A percentile compares a stretch with the other conserved stretches of the same genome.
phyloP scores from a whole-genome alignment of 345 rosid species.

The Eucalyptus melliodora region DNA sequence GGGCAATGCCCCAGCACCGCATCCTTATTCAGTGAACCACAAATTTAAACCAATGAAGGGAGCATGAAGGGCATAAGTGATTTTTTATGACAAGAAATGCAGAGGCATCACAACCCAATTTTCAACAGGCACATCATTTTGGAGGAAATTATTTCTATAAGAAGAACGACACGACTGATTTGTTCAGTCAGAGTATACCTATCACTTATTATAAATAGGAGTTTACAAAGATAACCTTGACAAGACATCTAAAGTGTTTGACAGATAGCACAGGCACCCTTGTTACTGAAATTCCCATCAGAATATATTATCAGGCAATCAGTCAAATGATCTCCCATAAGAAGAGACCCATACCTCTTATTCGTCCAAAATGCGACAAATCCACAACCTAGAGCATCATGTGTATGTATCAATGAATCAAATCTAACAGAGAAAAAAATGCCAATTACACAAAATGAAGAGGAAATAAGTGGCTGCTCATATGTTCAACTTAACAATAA shows the following conservation, averaged over 20 bases:
- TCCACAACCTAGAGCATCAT: constrained; percentile 46
- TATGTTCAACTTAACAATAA: not conserved
- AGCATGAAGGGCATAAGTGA: not conserved
- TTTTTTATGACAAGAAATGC: not conserved
- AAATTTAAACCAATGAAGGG: not conserved
- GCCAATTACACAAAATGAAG: not conserved
- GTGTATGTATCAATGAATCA: not conserved
- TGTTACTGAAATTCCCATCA: not conserved
- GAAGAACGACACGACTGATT: accelerated
- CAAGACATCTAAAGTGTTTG: not conserved
- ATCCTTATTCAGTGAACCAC: not conserved
- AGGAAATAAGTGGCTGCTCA: not conserved
- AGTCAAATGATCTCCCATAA: not conserved
- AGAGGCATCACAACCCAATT: not conserved
- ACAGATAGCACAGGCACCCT: not conserved
- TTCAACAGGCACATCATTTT: not conserved
- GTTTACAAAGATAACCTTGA: not conserved
- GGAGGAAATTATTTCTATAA: not conserved
- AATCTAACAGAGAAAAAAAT: not conserved
- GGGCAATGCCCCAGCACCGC: not conserved
- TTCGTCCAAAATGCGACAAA: constrained; percentile 81
- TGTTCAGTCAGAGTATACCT: not conserved
- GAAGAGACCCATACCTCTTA: constrained; percentile 43
- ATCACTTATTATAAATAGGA: not conserved
- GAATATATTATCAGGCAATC: not conserved